Percentiles rank a stretch among this genome's conserved stretches.
These are phyloP conservation scores for Colletotrichum musicola DNA, from an alignment of 2,329 filamentous ascomycete genomes.

Conservation along the genomic window DNA sequence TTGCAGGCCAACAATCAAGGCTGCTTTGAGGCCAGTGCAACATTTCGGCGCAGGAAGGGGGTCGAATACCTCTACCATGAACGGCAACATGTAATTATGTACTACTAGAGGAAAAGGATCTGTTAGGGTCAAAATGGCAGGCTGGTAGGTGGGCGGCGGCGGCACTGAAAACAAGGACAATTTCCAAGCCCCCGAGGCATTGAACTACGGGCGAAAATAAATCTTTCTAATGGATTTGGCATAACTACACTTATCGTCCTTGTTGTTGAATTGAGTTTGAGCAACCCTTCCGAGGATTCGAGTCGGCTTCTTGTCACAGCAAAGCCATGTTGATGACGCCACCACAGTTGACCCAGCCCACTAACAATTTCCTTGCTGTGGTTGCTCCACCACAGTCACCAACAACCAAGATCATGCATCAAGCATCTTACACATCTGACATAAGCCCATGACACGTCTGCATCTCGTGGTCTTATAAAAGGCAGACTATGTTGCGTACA, in stretches of 20 bases:
- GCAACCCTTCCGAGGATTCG: too few relatives aligned
- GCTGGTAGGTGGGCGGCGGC: background rate
- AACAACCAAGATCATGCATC: background rate
- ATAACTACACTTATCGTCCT: too few relatives aligned
- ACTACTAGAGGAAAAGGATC: constrained; percentile 23
- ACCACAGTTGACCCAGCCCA: constrained; percentile 1
- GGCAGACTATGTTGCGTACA: constrained; percentile 15
- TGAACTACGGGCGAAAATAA: background rate
- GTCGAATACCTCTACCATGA: background rate
- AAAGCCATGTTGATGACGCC: constrained; percentile 34
- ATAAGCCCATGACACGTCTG: background rate
- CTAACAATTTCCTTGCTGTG: constrained; percentile 33
- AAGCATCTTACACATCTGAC: background rate
- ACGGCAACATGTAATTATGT: constrained; percentile 26
- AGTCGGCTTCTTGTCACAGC: too few relatives aligned
- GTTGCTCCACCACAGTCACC: constrained; percentile 19
- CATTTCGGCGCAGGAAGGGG: constrained; percentile 15
- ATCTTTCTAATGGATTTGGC: too few relatives aligned
- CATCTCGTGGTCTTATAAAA: background rate
- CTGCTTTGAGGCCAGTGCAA: constrained; percentile 20
- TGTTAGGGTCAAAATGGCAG: constrained; percentile 21
- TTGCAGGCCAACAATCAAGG: constrained; percentile 55
- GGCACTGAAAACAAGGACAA: constrained; percentile 12
- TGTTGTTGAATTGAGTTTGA: too few relatives aligned
- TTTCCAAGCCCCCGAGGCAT: background rate